Conservation (phyloP, 2,329 filamentous ascomycete species). For the Microcera coccophila region DNA sequence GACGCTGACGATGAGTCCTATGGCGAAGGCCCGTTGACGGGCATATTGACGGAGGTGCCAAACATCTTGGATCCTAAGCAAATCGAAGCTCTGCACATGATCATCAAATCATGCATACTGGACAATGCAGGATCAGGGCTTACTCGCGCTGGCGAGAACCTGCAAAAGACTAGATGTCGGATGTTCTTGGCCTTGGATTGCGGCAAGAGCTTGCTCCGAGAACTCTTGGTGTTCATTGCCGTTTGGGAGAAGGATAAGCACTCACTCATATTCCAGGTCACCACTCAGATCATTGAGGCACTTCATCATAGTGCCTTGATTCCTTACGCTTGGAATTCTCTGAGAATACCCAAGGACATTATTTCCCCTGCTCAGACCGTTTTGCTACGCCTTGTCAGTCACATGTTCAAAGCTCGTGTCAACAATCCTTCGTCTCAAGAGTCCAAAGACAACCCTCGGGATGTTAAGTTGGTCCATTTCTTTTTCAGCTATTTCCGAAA, state of each 20-base stretch:
- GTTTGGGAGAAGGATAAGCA: conserved; percentile 95
- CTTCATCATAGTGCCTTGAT: conserved; percentile 85
- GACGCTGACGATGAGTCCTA: conserved; percentile 75
- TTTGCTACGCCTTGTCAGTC: conserved; percentile 82
- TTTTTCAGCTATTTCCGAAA: conserved; percentile 89
- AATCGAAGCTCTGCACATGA: conserved; percentile 95
- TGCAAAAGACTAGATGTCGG: conserved; percentile 86
- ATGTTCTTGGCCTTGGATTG: conserved; percentile 87
- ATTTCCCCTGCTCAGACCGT: conserved; percentile 94
- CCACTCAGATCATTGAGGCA: conserved; percentile 90
- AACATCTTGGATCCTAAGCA: conserved; percentile 92
- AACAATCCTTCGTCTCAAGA: conserved; percentile 43
- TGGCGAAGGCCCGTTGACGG: conserved; percentile 72
- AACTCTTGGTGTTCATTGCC: conserved; percentile 92
- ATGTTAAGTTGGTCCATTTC: conserved; percentile 71
- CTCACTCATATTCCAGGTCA: conserved; percentile 93
- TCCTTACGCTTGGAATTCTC: conserved; percentile 86
- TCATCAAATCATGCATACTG: conserved; percentile 91
- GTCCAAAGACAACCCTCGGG: conserved; percentile 51
- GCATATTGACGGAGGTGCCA: conserved; percentile 86
- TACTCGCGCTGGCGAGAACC: conserved; percentile 67
- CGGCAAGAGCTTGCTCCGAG: conserved; percentile 81
- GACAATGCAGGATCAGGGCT: conserved; percentile 70
- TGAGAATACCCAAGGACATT: conserved; percentile 90
- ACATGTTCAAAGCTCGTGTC: conserved; percentile 68